Evolutionary conservation across 2,329 filamentous ascomycete species (phyloP).

Genomic region (Penicillium thymicola): DNA sequence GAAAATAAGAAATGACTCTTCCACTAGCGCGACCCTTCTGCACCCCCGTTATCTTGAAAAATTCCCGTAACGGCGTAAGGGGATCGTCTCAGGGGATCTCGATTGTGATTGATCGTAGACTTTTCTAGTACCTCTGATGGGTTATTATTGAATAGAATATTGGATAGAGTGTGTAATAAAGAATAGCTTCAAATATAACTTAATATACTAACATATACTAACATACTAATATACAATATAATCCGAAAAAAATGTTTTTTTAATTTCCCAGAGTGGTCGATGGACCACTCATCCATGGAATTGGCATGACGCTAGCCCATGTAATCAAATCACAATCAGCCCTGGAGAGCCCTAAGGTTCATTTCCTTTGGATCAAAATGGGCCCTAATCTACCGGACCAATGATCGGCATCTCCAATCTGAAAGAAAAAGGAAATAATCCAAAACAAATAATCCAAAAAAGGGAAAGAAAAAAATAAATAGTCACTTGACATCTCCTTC

Average conservation of each 20-base stretch:
- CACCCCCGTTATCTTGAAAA: conserved; percentile 28
- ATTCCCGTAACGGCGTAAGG: conserved; percentile 26
- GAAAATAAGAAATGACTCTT: conserved; percentile 24
- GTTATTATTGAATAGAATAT: background rate
- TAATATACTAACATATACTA: background rate
- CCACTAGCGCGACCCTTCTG: conserved; percentile 26
- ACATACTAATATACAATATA: background rate
- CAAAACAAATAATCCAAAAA: background rate
- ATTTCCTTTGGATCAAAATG: conserved; percentile 8
- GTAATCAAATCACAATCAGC: conserved; percentile 25
- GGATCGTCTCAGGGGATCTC: conserved; percentile 8
- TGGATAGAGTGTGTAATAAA: background rate
- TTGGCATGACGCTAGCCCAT: conserved; percentile 21
- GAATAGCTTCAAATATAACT: background rate
- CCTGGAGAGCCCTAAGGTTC: background rate
- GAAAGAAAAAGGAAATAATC: background rate
- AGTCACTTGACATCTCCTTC: conserved; percentile 11
- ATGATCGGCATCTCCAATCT: conserved; percentile 1
- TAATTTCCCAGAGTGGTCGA: conserved; percentile 3
- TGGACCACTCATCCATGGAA: conserved; percentile 19
- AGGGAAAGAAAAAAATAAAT: background rate
- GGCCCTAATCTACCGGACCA: background rate
- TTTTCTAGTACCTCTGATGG: background rate
- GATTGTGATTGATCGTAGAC: conserved; percentile 4
- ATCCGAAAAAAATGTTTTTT: background rate